Conservation (phyloP, 1,139 yeast genomes). For the Pichia sp. region DNA sequence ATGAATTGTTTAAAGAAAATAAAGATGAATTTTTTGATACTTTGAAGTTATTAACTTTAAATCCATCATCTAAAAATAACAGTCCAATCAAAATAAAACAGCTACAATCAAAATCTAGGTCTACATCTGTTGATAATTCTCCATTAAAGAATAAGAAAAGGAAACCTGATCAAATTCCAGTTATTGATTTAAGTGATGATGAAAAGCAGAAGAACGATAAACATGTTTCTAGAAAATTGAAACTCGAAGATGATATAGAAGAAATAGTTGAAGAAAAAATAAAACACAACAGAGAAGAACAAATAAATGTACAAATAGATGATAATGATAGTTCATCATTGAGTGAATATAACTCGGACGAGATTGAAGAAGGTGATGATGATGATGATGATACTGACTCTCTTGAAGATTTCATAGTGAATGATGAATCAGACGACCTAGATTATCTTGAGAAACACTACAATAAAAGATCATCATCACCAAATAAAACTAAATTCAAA, state of each 20-base stretch:
- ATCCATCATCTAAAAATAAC: constrained; percentile 19
- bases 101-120: not conserved
- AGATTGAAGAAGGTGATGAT: constrained; percentile 12
- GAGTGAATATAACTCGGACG: constrained; percentile 1
- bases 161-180: not conserved
- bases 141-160: not conserved
- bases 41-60: constrained; percentile 29
- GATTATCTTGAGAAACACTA: not conserved
- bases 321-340: not conserved
- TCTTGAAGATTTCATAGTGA: not conserved
- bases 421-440: constrained; percentile 1
- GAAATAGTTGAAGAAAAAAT: not conserved
- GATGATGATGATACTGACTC: not conserved
- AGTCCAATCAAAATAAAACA: not conserved
- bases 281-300: too few relatives aligned
- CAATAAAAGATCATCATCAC: not conserved
- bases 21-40: constrained; percentile 29
- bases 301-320: too few relatives aligned
- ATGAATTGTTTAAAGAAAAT: constrained; percentile 23
- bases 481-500: constrained; percentile 12
- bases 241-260: not conserved
- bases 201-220: not conserved
- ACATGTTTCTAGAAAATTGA: not conserved
- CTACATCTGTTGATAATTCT: not conserved
- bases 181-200: not conserved